phyloP scores from a whole-genome alignment of 352 stramenopile genomes.

The Phytophthora cactorum region DNA sequence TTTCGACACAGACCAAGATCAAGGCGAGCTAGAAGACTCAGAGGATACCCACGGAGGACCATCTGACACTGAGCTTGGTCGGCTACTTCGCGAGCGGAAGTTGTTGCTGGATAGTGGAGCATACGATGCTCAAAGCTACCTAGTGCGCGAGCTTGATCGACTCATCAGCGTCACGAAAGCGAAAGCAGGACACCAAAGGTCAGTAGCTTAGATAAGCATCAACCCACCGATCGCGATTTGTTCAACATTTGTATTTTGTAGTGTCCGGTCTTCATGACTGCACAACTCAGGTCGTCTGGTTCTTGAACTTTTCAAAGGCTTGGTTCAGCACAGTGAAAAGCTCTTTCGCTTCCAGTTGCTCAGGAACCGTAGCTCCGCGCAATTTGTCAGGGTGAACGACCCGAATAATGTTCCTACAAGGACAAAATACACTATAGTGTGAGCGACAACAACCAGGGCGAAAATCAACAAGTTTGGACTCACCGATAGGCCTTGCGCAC shows the following conservation, averaged over 20 bases:
- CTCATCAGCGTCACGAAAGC: conserved; percentile 46
- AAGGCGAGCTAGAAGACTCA: conserved; percentile 1
- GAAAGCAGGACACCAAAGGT: conserved; percentile 29
- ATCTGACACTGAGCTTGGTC: conserved; percentile 40
- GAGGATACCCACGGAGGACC: not conserved
- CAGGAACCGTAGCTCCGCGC: conserved; percentile 71
- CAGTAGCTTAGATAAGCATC: conserved; percentile 4
- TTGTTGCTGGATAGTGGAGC: conserved; percentile 63
- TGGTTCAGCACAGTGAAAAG: conserved; percentile 90
- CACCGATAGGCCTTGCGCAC: conserved; percentile 86
- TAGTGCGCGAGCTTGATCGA: conserved; percentile 73
- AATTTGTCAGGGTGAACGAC: conserved; percentile 90
- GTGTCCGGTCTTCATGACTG: not conserved
- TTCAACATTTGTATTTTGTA: conserved; percentile 22
- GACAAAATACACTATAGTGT: conserved; percentile 11
- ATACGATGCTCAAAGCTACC: conserved; percentile 67
- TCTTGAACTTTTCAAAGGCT: conserved; percentile 89
- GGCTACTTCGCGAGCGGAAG: conserved; percentile 61
- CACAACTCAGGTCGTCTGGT: conserved; percentile 30
- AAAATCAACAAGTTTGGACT: conserved; percentile 8
- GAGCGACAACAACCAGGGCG: not conserved
- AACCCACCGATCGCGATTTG: conserved; percentile 1
- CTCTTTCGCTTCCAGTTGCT: conserved; percentile 86
- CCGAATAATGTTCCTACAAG: conserved; percentile 82
- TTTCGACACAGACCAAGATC: not conserved